Percentiles rank a stretch among this genome's conserved stretches.
These are phyloP conservation scores for Ocimum tenuiflorum DNA, from an alignment of 257 asterid genomes.

Conservation along the genomic window DNA sequence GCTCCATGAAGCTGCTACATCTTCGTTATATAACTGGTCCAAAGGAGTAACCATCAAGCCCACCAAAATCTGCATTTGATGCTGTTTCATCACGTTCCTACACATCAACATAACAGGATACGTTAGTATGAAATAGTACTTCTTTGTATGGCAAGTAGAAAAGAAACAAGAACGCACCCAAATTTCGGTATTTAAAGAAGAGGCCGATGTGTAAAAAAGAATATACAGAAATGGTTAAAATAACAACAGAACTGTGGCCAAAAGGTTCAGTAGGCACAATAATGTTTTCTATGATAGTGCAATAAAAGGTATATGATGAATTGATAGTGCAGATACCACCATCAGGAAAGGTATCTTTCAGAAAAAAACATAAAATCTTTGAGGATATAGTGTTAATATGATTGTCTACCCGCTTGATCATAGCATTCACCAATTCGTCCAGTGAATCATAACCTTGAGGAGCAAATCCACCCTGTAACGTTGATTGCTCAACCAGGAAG, in stretches of 20 bases:
- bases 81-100: conserved; percentile 60
- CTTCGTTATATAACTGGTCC: conserved; percentile 38
- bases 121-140: background rate
- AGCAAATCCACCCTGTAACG: conserved; percentile 37
- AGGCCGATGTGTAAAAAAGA: background rate
- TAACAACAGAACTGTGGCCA: background rate
- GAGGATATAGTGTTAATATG: background rate
- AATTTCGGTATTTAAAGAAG: background rate
- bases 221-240: background rate
- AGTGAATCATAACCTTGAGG: conserved; percentile 29
- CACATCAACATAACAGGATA: conserved; percentile 20
- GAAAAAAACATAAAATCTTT: background rate
- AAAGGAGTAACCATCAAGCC: conserved; percentile 44
- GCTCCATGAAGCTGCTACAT: conserved; percentile 2
- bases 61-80: conserved; percentile 44
- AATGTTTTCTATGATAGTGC: background rate
- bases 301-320: background rate
- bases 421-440: conserved; percentile 30
- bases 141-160: background rate
- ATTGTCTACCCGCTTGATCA: conserved; percentile 46
- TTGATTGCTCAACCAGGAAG: conserved; percentile 44
- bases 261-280: background rate
- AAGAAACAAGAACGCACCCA: background rate
- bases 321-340: background rate
- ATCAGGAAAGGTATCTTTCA: background rate